Evolutionary conservation across 1,139 yeast genomes (phyloP), one percentile per base, ranked within the genome.

Genomic region (Protomyces arabidopsidicola): DNA sequence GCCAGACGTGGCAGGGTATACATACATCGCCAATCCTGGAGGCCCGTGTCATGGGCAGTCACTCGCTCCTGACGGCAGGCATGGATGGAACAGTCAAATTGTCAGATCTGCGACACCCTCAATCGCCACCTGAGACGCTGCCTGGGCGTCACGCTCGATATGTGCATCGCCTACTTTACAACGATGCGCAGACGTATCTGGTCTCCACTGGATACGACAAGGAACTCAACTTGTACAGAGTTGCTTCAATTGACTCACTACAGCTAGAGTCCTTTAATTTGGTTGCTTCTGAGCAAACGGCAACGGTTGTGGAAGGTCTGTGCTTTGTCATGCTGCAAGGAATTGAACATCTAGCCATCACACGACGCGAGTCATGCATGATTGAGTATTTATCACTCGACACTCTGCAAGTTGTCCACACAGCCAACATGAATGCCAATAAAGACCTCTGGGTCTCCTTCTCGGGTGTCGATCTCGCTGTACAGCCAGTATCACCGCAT

Each of bases 391-490:
- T 81, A 60, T 54, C 68, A 6, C 58, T 58, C 31, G 67, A 70
- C 1, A 45, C 66, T 16, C 62, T 81, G 2, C 57, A 68, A 2
- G 79, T 79, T 66, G 62, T 76, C 14, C 79, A 78, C 65, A 81
- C 81, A 67, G 75, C 87, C 4, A 86, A 93, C 0, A 75, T 87
- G 64, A 87, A 87, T 71, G 90, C 85, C 71, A 88, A 95, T 0
- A 87, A 87, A 69, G 88, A 87, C 70, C 80, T 85, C n/a, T 81
- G 85, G 45, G 81, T 84, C 65, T 81, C 85, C 1, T 88, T 88
- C 72, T 80, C 86, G 22, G 86, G 89, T 1, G 77, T 84, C 74
- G 75, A 77, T 51, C 74, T 85, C 52, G 70, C 78, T 3, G 70
- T 81, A 38, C 72, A 69, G 65, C 68, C 66, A 53, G 59, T 69